Base-by-base conservation (phyloP, 1,139 yeast species). In the Suhomyces anneliseae region DNA sequence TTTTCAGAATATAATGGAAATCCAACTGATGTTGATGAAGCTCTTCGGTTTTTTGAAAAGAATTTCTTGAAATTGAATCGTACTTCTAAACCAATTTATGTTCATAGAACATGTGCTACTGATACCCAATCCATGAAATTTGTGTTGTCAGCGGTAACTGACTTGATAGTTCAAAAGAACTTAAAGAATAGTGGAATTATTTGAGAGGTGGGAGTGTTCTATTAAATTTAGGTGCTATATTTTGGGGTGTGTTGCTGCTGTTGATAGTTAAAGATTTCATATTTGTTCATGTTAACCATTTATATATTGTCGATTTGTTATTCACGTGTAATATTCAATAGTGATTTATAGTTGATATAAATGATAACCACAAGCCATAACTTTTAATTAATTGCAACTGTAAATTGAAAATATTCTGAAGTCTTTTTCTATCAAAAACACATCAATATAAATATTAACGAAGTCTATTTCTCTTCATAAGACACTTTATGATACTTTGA, bases 51-150 rank as follows among this genome's bases (percentile, higher is more conserved):
- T 58, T 87, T 88, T 64, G 93, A 87, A 56, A 74, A 74, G 36
- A 70, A 82, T 42, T 85, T 88, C 52, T 63, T 85, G 48, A 73
- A 80, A 47, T 64, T 86, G 55, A 88, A 88, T 62, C 72, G 81
- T 48, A 74, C 86, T 2, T 78, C 80, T 44, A 85, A 87, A 60
- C 93, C 92, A 7, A 81, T 92, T 33, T 95, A 95, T 64, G 86
- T 90, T 27, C 97, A 90, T 67, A 73, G 92, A 55, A 95, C 99
- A 1, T 90, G 97, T 70, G 99, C 99, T 2, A 93, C 99, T 0
- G 99, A 95, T 65, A 83, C 96, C 0, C 76, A 80, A 46, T 78
- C 89, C 27, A 92, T 92, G 97, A 80, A 81, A 60, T 92, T 90
- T 65, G 97, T 93, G 29, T 74, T 93, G 53, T 81, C 89, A 9